Evolutionary conservation across 2,329 filamentous ascomycete genomes (phyloP), one percentile per base, ranked within the genome.

Genomic region (Thielaviopsis populi): DNA sequence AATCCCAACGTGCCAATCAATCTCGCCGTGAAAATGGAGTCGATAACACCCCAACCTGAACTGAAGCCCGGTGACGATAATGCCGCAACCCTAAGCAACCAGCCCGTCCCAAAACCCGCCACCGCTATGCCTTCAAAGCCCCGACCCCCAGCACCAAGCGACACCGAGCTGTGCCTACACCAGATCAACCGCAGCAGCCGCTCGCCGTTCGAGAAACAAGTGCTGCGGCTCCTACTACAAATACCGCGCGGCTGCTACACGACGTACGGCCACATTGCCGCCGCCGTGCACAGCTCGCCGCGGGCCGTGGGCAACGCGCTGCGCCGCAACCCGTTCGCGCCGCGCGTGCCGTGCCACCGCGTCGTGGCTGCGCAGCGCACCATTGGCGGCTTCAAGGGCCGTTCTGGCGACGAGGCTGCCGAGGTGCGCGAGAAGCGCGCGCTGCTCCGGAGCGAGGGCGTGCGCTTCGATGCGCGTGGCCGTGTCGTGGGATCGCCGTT

Each of bases 321-420:
- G 70, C 81, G 87, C 19, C 77, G 80, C 10, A 95, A 95, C 71
- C 89, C 89, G 0, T 95, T 92, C 69, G 89, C 90, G 15, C 89
- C 90, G 0, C 80, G 83, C 41, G 86, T 92, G 3, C 90, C 89
- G 1, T 95, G 89, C 67, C 89, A 95, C 73, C 81, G 90, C 10
- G 86, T 92, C 24, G 81, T 95, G 58, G 87, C 88, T 5, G 85
- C 83, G 48, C 54, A 54, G 41, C 37, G 62, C 43, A 40, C 42
- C 7, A 73, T 90, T 24, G 87, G 87, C 50, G 86, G 86, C 0
- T 89, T 88, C 76, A 83, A 85, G 73, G 86, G 86, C 2, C 78
- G 78, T 63, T 78, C 80, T 43, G 84, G 83, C 0, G 80, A 83
- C 68, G 83, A 83, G 1, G 79, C 82, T 65, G n/a, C 17, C 22